Base-by-base conservation (phyloP, 1,284 basidiomycete genomes). In the Cronartium quercuum region DNA sequence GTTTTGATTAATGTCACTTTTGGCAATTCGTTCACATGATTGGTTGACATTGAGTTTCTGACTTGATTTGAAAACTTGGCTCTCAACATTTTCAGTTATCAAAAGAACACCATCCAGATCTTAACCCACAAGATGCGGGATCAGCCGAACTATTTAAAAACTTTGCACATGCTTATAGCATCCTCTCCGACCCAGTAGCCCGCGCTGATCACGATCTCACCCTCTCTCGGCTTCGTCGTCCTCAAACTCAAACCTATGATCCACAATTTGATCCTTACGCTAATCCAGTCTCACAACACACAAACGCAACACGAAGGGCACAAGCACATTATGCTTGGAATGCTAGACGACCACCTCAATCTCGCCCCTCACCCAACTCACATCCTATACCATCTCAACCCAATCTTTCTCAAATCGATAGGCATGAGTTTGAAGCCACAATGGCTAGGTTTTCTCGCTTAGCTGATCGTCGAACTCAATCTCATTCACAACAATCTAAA, bases 311-410 rank as follows among this genome's bases (percentile, higher is more conserved):
- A 18, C 47, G 47, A 2, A 13, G 47, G 15, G 47, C 47, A 4
- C 47, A 51, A 51, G 47, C 47, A 51, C 47, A 51, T 51, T 51
- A 51, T 13, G 47, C 47, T 51, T 51, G 47, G 47, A 51, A 51
- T 21, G 47, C 47, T 3, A 51, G 47, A 51, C n/a, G n/a, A n/a
- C 47, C 47, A 51, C 47, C 15, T 4, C 47, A 51, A 51, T 3
- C 3, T 51, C 3, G 47, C 15, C 47, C 47, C 21, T 51, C 47
- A 18, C 47, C 47, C 3, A 18, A 18, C 12, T 21, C 47, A 51
- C 21, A 13, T 18, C 3, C 15, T 51, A 12, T 18, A 18, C 47
- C 47, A 18, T 21, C 15, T 18, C 42, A 44, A 44, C 2, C 21
- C 21, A 51, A 51, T 3, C 3, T 18, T 4, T 13, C 15, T 18